A percentile compares a stretch with the other conserved stretches of the same genome.
Conservation (phyloP, 208 protist species). For the Entamoeba moshkovskii region DNA sequence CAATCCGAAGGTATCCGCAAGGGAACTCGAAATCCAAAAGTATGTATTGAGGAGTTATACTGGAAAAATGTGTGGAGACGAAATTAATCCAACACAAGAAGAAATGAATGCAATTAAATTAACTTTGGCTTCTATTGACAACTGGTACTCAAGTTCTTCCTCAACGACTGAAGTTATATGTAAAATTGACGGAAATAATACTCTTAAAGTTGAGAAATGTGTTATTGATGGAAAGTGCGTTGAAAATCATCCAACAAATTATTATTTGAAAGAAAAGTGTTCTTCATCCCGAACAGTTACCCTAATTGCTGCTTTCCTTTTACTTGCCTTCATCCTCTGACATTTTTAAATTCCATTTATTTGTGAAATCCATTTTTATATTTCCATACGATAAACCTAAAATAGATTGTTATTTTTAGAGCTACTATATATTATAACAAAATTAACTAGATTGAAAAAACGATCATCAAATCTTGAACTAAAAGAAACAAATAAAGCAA, state of each 20-base stretch:
- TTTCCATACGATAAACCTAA: neutral
- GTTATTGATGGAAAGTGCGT: neutral
- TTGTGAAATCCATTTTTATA: neutral
- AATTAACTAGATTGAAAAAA: neutral
- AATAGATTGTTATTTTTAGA: neutral
- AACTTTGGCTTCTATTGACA: neutral
- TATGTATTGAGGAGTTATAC: neutral
- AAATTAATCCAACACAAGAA: neutral
- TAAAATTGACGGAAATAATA: neutral
- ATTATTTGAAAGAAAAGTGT: neutral
- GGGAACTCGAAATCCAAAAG: neutral
- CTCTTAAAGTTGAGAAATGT: neutral
- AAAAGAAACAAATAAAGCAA: too few relatives aligned
- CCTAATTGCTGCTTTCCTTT: neutral
- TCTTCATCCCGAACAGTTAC: neutral
- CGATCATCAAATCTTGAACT: too few relatives aligned
- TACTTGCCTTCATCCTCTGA: neutral
- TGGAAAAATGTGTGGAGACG: neutral
- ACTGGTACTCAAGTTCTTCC: neutral
- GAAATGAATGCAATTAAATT: neutral
- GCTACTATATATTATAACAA: neutral
- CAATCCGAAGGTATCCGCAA: neutral
- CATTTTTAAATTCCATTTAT: neutral
- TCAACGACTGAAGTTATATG: neutral
- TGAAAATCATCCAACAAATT: neutral